Conservation (phyloP, 2,329 filamentous ascomycete genomes). For the Dendryphion nanum region DNA sequence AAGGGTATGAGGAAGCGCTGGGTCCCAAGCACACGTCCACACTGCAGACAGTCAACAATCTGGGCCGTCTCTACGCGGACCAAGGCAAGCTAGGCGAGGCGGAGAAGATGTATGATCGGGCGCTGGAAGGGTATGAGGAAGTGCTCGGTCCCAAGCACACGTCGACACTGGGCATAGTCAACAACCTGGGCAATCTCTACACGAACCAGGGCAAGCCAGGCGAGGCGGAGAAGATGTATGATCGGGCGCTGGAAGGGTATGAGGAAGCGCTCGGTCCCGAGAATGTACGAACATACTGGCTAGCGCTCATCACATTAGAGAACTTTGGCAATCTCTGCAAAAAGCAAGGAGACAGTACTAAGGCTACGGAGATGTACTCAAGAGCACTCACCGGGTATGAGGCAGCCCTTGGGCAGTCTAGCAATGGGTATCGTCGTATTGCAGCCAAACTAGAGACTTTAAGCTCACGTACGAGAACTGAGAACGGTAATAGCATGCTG, state of each 20-base stretch:
- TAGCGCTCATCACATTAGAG: neutral
- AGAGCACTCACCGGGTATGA: too few relatives aligned
- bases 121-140: constrained; percentile 16
- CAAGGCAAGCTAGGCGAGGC: constrained; percentile 11
- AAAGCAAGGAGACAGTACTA: neutral
- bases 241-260: constrained; percentile 14
- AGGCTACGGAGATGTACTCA: too few relatives aligned
- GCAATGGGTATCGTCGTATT: too few relatives aligned
- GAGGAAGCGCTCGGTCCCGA: constrained; percentile 11
- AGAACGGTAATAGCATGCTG: too few relatives aligned
- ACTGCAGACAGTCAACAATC: constrained; percentile 10
- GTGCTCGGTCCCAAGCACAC: constrained; percentile 12
- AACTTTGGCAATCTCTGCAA: neutral
- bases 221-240: constrained; percentile 11
- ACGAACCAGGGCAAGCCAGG: constrained; percentile 4
- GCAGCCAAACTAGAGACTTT: too few relatives aligned
- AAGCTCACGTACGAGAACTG: too few relatives aligned
- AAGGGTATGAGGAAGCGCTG: constrained; percentile 28
- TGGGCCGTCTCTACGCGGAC: constrained; percentile 14
- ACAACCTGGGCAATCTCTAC: constrained; percentile 16
- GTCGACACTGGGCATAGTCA: constrained; percentile 13
- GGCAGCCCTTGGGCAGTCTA: too few relatives aligned
- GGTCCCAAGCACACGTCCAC: constrained; percentile 13
- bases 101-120: constrained; percentile 16
- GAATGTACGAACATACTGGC: constrained; percentile 10